Base-by-base conservation (phyloP, 2,329 filamentous ascomycete species). In the Thielaviopsis musarum region DNA sequence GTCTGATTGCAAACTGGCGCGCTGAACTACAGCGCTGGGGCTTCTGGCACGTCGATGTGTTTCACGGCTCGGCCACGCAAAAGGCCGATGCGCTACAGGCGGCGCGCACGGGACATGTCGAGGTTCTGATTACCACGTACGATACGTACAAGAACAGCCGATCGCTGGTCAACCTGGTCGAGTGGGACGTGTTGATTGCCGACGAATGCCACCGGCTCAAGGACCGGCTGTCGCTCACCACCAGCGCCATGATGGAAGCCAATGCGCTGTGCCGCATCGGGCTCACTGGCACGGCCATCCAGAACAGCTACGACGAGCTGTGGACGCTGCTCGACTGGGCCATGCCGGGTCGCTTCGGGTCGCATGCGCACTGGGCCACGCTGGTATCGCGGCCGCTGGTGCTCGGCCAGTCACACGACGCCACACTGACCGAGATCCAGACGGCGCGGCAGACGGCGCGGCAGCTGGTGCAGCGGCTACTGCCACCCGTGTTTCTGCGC, bases 291-390 rank as follows among this genome's bases (percentile, higher is more conserved):
- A 98, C 93, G 0, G 91, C 91, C 0, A 96, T 98, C 52, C 93
- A 98, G 68, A 98, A 98, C 70, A 93, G 88, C 64, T 98, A 98
- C 69, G 89, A 96, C 68, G 93, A 98, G 69, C 77, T 98, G 0
- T 98, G 91, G 91, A 94, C 90, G 0, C 75, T 98, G 0, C 75
- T 98, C 2, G 95, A 98, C 68, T 98, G 93, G 93, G 91, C 90
- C 0, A 93, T 94, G 65, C 93, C 93, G 0, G 91, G 90, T 0
- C 72, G 77, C 54, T 79, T 84, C 59, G 80, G 80, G 17, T 76
- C 75, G 0, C 66, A 87, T 10, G 74, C 79, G 5, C 86, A 87
- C 51, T 98, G 93, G 93, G 85, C 83, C 66, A 76, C 79, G 21
- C 82, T 80, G 45, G 88, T 98, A 61, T 84, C 84, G 58, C 80